phyloP scores from a whole-genome alignment of 129 eudicot genomes.

The Saposhnikovia divaricata region DNA sequence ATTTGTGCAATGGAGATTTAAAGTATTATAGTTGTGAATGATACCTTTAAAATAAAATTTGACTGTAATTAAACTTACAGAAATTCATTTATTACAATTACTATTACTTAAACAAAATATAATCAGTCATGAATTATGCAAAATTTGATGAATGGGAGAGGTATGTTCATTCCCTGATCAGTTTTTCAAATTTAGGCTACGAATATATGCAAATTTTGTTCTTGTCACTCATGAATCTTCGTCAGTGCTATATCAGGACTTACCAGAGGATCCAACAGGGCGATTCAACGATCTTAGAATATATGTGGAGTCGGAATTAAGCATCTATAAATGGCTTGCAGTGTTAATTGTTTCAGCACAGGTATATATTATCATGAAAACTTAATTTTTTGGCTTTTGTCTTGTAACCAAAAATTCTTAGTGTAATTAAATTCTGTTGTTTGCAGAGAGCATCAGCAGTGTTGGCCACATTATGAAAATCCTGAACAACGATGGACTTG shows the following conservation, averaged over 20 bases:
- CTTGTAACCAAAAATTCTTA: conserved; percentile 6
- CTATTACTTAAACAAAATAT: background rate
- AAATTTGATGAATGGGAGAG: no score
- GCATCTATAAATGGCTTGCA: conserved; percentile 16
- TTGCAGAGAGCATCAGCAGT: conserved; percentile 25
- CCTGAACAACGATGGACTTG: background rate
- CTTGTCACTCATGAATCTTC: no score
- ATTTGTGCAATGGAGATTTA: no score
- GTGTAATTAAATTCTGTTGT: background rate
- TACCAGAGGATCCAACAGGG: conserved; percentile 8
- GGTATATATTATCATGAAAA: conserved; percentile 12
- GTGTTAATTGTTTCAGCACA: conserved; percentile 15
- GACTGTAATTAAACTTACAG: no score
- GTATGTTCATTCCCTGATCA: no score
- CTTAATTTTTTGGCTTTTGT: background rate
- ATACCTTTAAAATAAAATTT: no score
- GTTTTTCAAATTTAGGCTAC: no score
- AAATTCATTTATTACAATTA: no score
- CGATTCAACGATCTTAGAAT: conserved; percentile 26
- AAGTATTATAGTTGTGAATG: no score
- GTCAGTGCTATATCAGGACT: conserved; percentile 22
- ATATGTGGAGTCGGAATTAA: conserved; percentile 19
- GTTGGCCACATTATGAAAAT: conserved; percentile 26
- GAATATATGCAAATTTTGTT: background rate
- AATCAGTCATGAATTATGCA: no score